These are phyloP conservation scores for Eucalyptus marginata DNA, from an alignment of 345 rosid genomes.

Conservation along the genomic window DNA sequence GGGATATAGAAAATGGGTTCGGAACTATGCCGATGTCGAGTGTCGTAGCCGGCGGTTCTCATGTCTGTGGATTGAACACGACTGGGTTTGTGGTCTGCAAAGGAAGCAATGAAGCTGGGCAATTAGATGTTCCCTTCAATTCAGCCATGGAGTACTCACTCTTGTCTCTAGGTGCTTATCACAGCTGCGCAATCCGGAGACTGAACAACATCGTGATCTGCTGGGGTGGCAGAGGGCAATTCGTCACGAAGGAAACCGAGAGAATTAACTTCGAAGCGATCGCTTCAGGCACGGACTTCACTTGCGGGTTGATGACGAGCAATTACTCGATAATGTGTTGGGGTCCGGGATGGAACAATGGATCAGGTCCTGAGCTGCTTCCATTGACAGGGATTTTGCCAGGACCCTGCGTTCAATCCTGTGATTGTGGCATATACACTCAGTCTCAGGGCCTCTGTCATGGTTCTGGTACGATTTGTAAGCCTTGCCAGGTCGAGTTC, in stretches of 20 bases:
- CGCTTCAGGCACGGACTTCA: constrained; percentile 53
- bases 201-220: constrained; percentile 44
- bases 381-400: constrained; percentile 43
- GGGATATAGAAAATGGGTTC: not conserved
- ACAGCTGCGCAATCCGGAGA: constrained; percentile 51
- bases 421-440: constrained; percentile 33
- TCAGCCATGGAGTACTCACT: constrained; percentile 19
- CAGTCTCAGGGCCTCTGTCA: constrained; percentile 38
- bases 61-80: constrained; percentile 23
- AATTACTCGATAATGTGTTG: constrained; percentile 49
- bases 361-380: not conserved
- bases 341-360: constrained; percentile 51
- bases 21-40: constrained; percentile 6
- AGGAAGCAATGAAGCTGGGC: constrained; percentile 20
- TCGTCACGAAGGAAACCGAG: constrained; percentile 7
- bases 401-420: constrained; percentile 54
- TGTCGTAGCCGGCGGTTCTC: constrained; percentile 11
- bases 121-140: constrained; percentile 10
- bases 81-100: constrained; percentile 22
- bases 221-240: constrained; percentile 56
- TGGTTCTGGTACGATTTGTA: constrained; percentile 44
- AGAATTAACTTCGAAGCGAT: constrained; percentile 41
- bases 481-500: constrained; percentile 9
- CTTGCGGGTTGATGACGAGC: constrained; percentile 49
- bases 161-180: constrained; percentile 44